Base-by-base conservation (phyloP, 345 rosid genomes). In the Lepidium aucheri region DNA sequence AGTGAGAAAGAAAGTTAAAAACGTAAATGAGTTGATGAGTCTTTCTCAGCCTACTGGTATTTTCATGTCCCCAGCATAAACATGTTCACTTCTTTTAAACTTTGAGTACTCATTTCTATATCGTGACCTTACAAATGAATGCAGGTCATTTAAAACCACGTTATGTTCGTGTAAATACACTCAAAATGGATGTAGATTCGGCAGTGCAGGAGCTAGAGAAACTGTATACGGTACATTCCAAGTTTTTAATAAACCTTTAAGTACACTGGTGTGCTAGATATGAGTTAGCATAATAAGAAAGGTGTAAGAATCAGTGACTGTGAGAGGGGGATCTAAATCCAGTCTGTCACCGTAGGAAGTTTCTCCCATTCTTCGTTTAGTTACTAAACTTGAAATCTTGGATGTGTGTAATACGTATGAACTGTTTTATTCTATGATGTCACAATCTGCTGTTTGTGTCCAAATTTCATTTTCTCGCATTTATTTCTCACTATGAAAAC, bases 161-260 rank as follows among this genome's bases (percentile, higher is more conserved):
- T 34, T 85, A 82, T 54, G 89, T 86, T 74, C 91, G 98, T 57
- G 96, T 93, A 26, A 93, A 93, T 81, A 82, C 95, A 15, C 78
- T 90, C 45, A 90, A 90, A 76, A 59, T 85, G 83, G 87, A 79
- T 77, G 79, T 83, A 52, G 85, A 82, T 62, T 81, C 90, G 1
- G 90, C 91, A 6, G 44, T 83, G 53, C 62, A 36, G 59, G 91
- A 86, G 77, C 77, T 93, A 63, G 79, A 78, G 70, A 86, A 84
- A 73, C 77, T 74, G 9, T 73, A 68, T 62, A 71, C 2, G 88
- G 98, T 88, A 86, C 40, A 6, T 70, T 51, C 50, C 67, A 36
- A 44, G 15, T 52, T 59, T 61, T 55, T 17, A 39, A 7, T 50
- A 9, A 40, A 43, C 13, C 30, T 13, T 34, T 16, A 44, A 45